Base-by-base conservation (phyloP, 106 monocot genomes). In the Posidonia australis region DNA sequence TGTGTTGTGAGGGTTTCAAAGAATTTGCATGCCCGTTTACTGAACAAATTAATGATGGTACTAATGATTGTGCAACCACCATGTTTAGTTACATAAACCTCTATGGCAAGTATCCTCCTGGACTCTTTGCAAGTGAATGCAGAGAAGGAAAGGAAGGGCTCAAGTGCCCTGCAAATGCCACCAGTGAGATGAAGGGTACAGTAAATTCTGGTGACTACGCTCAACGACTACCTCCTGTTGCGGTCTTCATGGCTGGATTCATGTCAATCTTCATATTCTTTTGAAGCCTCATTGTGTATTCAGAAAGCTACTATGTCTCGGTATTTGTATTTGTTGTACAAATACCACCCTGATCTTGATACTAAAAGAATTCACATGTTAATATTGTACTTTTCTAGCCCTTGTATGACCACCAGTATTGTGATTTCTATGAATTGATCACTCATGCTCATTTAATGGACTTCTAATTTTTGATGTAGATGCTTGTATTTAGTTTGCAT, bases 51-150 rank as follows among this genome's bases (percentile, higher is more conserved):
- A 74, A 74, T 16, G 74, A 74, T 26, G 36, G 11, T 19, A 49
- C 67, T 36, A 74, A 67, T 26, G 60, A 59, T 31, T 74, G 74
- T n/a, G 66, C 74, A 9, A 28, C 66, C 3, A 67, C 74, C 24
- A 74, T 74, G 74, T 74, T 74, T 66, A 74, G 74, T 21, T 74
- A 74, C 67, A 74, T 74, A 16, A 67, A 74, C 42, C 74, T 74
- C 36, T 42, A 60, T 13, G 74, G 74, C 9, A 51, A 48, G 25
- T 74, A 74, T 46, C 66, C 67, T 14, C 67, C 74, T 21, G 74
- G 74, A 13, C 55, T 74, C 13, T 74, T 74, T 29, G 74, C 67
- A 17, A 62, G 41, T 17, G 51, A 58, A 14, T 74, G 74, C 42
- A 46, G 32, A 19, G 74, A 46, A 46, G 58, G 67, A 32, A 74